phyloP scores from a whole-genome alignment of 1,284 basidiomycete species.

The Fomes fomentarius region DNA sequence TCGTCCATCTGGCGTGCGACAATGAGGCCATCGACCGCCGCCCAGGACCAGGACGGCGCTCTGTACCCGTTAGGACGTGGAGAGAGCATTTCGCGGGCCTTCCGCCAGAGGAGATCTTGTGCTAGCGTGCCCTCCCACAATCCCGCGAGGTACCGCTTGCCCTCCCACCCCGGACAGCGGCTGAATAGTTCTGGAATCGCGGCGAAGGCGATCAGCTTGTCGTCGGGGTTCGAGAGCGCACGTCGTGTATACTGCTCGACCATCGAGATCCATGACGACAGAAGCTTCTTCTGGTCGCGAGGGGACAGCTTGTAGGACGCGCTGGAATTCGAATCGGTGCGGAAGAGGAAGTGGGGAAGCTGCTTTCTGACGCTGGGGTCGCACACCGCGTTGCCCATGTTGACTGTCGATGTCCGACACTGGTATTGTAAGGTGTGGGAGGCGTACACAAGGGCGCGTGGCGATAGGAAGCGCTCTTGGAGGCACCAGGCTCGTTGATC shows the following conservation, averaged over 20 bases:
- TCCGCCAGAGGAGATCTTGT: too few species aligned
- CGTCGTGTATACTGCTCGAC: constrained; percentile 1
- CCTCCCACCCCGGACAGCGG: too few species aligned
- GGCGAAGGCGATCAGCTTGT: constrained; percentile 6
- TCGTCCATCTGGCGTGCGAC: too few species aligned
- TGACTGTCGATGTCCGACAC: constrained; percentile 5
- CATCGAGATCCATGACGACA: background rate
- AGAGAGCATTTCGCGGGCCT: too few species aligned
- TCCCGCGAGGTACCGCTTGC: too few species aligned
- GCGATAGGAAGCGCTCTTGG: constrained; percentile 7
- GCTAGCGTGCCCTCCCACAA: too few species aligned
- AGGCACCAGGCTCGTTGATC: constrained; percentile 9
- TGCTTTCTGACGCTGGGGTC: background rate
- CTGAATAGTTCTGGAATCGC: constrained; percentile 4
- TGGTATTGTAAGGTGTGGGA: constrained; percentile 2
- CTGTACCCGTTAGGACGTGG: too few species aligned
- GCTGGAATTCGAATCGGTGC: too few species aligned
- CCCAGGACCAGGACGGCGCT: too few species aligned
- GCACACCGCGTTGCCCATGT: background rate
- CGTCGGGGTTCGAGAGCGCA: background rate
- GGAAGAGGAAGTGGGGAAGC: background rate
- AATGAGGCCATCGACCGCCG: too few species aligned
- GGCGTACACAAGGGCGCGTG: constrained; percentile 8
- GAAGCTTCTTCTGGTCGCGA: background rate
- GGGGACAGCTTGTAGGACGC: background rate